Base-by-base conservation (phyloP, 2,329 filamentous ascomycete species). In the Ambrosiella cleistominuta region DNA sequence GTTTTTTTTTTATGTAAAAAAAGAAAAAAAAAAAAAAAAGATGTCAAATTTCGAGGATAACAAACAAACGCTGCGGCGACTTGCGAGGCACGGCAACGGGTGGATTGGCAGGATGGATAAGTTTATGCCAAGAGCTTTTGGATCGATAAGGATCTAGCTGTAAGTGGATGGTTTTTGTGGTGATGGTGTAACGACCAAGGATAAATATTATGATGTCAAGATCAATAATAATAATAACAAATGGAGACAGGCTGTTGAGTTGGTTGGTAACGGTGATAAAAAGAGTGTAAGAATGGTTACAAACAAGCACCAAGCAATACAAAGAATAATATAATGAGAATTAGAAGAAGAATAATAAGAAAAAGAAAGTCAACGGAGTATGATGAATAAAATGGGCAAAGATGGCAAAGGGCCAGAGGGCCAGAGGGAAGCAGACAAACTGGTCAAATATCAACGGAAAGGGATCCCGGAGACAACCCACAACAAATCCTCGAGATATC, bases 321-420 rank as follows among this genome's bases (percentile, higher is more conserved):
- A 42, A 42, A 42, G n/a, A 42, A 12, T 2, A 42, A 42, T 11
- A 19, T 7, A 27, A 51, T 35, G 9, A 51, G 35, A 35, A 51
- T 47, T 42, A 45, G 12, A 27, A 54, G 15, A 13, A 39, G 49
- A 56, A 37, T 37, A 45, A 44, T 37, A 45, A 44, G 38, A 45
- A 55, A 27, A 49, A 55, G 13, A 54, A 54, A 13, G 36, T 11
- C 15, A 11, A 8, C 2, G 15, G 12, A 45, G 36, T 27, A 55
- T 15, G 38, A 44, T 55, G 37, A 44, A 55, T 17, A 44, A 55
- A 27, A 17, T 7, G 27, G 27, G 15, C 2, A 56, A 7, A 37
- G 27, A 56, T 3, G n/a, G 17, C 7, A 42, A 52, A 57, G 56
- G 56, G 56, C 47, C n/a, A 52, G 37, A 57, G 40, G 37, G 13